Percentiles rank a stretch among this genome's conserved stretches.
These are phyloP conservation scores for Samsoniella hepiali DNA, from an alignment of 2,329 filamentous ascomycete genomes.

Conservation along the genomic window DNA sequence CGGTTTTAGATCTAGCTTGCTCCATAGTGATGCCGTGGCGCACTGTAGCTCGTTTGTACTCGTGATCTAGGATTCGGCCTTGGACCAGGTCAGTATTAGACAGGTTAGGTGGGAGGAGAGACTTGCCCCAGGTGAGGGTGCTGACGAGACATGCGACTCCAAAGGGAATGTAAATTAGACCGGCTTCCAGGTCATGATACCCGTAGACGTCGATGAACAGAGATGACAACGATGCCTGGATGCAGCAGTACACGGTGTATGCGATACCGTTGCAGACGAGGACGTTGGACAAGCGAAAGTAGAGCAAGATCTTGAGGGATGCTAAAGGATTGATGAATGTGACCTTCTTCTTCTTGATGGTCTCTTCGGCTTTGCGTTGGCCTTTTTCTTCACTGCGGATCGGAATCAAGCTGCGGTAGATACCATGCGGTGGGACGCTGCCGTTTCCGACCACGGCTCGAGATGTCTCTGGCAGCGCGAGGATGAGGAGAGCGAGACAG, in stretches of 20 bases:
- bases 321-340: constrained; percentile 1
- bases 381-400: background rate
- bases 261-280: constrained; percentile 26
- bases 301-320: constrained; percentile 16
- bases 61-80: background rate
- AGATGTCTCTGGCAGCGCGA: constrained; percentile 38
- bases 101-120: background rate
- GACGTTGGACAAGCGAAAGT: constrained; percentile 13
- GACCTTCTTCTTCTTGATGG: background rate
- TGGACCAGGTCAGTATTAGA: background rate
- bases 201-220: constrained; percentile 25
- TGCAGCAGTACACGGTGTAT: constrained; percentile 24
- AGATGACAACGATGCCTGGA: constrained; percentile 25
- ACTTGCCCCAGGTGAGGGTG: constrained; percentile 20
- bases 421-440: background rate
- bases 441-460: constrained; percentile 5
- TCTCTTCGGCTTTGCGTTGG: background rate
- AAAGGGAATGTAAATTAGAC: constrained; percentile 23
- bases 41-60: background rate
- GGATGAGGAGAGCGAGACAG: constrained; percentile 35
- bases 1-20: background rate
- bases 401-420: constrained; percentile 5
- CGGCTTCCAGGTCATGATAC: constrained; percentile 22
- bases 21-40: background rate
- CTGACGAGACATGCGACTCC: constrained; percentile 1